These are phyloP conservation scores for Malus hybrid DNA, from an alignment of 331 rosid species.

Conservation along the genomic window DNA sequence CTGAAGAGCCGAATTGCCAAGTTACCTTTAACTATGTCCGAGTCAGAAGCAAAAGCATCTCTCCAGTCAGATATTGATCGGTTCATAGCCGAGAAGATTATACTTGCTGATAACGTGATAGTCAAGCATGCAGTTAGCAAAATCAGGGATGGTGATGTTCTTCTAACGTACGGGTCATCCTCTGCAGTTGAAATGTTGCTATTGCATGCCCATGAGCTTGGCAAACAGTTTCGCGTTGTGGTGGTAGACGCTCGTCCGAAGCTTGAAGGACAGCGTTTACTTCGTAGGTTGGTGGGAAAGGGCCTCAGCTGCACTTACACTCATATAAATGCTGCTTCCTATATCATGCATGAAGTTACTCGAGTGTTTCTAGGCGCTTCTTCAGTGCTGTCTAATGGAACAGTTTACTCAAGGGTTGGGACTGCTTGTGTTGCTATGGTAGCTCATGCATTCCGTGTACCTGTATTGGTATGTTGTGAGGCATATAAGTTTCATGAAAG, in stretches of 20 bases:
- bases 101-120: slow-evolving; percentile 77
- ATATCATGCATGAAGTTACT: slow-evolving; percentile 83
- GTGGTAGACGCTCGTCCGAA: slow-evolving; percentile 87
- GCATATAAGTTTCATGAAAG: slow-evolving; percentile 93
- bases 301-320: slow-evolving; percentile 82
- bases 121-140: slow-evolving; percentile 82
- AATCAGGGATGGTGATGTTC: slow-evolving; percentile 85
- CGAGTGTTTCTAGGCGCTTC: slow-evolving; percentile 82
- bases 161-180: slow-evolving; percentile 74
- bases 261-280: slow-evolving; percentile 69
- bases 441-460: slow-evolving; percentile 81
- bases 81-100: slow-evolving; percentile 69
- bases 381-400: slow-evolving; percentile 75
- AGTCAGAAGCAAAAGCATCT: slow-evolving; percentile 65
- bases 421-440: slow-evolving; percentile 93
- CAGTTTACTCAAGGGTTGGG: slow-evolving; percentile 88
- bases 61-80: slow-evolving; percentile 62
- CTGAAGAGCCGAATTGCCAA: slow-evolving; percentile 67
- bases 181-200: slow-evolving; percentile 67
- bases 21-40: slow-evolving; percentile 55
- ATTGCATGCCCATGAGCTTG: slow-evolving; percentile 71
- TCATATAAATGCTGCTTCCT: slow-evolving; percentile 74
- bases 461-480: slow-evolving; percentile 84
- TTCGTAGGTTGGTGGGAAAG: slow-evolving; percentile 72
- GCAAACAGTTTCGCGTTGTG: slow-evolving; percentile 67